These are phyloP conservation scores for Talaromyces nanjingensis DNA, from an alignment of 495 filamentous ascomycete genomes.

Conservation along the genomic window DNA sequence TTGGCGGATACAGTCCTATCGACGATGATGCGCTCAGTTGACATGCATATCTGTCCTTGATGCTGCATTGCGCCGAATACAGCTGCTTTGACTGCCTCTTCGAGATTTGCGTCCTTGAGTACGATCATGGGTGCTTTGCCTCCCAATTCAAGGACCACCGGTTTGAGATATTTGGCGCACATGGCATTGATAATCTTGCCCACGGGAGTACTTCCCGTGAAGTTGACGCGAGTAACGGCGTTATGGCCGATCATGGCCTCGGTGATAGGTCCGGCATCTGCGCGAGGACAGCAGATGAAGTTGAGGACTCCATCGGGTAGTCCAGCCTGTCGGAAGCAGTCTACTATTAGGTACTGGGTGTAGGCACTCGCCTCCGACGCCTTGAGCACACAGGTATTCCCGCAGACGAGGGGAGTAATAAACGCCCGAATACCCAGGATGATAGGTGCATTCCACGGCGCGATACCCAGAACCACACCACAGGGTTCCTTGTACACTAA, in stretches of 20 bases:
- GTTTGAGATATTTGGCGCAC: constrained; percentile 37
- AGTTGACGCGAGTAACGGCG: constrained; percentile 21
- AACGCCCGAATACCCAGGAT: constrained; percentile 29
- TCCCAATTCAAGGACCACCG: constrained; percentile 27
- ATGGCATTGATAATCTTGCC: constrained; percentile 18
- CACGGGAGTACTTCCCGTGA: constrained; percentile 19
- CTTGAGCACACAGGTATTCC: constrained; percentile 26
- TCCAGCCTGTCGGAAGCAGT: constrained; percentile 22
- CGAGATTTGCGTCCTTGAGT: constrained; percentile 24
- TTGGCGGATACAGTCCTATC: constrained; percentile 10
- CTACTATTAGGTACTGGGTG: neutral
- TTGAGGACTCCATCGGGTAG: constrained; percentile 39
- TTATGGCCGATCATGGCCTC: too few relatives aligned
- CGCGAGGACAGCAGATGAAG: constrained; percentile 15
- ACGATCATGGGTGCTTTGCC: constrained; percentile 32
- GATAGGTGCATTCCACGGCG: constrained; percentile 40
- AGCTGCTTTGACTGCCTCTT: constrained; percentile 15
- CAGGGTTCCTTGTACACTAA: too few relatives aligned
- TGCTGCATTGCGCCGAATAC: neutral
- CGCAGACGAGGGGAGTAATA: constrained; percentile 38
- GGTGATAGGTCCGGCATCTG: too few relatives aligned
- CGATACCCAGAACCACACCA: constrained; percentile 20
- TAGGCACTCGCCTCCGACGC: constrained; percentile 16
- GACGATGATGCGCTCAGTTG: too few relatives aligned
- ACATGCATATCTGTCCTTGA: constrained; percentile 6